A percentile compares a stretch with the other conserved stretches of the same genome.
Evolutionary conservation across 768 basidiomycete genomes (phyloP).

Genomic region (Collybiopsis luxurians): DNA sequence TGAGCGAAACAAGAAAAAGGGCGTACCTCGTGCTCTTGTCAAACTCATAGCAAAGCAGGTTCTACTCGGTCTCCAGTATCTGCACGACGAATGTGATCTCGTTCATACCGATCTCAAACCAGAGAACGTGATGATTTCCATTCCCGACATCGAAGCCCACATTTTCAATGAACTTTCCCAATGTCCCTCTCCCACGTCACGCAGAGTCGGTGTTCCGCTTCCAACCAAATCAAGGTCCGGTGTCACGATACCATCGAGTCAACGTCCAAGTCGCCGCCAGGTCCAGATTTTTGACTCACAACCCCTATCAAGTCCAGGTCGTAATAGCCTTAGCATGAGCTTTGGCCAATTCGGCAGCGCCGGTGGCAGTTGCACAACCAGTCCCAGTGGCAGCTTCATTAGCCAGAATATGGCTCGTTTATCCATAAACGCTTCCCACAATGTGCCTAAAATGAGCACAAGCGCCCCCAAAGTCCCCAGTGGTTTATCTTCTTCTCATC

Average conservation of each 20-base stretch:
- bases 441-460: constrained; percentile 34
- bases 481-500: constrained; percentile 29
- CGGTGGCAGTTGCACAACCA: constrained; percentile 14
- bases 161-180: constrained; percentile 65
- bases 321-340: constrained; percentile 27
- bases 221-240: constrained; percentile 62
- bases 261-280: constrained; percentile 51
- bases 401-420: constrained; percentile 1
- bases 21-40: constrained; percentile 78
- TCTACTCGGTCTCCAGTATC: constrained; percentile 84
- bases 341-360: constrained; percentile 16
- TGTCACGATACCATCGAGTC: constrained; percentile 57
- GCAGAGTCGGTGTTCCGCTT: constrained; percentile 76
- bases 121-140: constrained; percentile 93
- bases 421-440: constrained; percentile 9
- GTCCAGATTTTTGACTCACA: constrained; percentile 86
- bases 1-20: constrained; percentile 77
- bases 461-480: constrained; percentile 40
- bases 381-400: constrained; percentile 35
- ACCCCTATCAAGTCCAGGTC: constrained; percentile 60
- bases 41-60: constrained; percentile 86
- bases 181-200: constrained; percentile 72
- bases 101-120: constrained; percentile 95
- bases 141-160: constrained; percentile 76
- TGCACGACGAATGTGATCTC: constrained; percentile 89